These are phyloP conservation scores for Candida fluviatilis DNA, from an alignment of 805 yeast genomes.

Conservation along the genomic window DNA sequence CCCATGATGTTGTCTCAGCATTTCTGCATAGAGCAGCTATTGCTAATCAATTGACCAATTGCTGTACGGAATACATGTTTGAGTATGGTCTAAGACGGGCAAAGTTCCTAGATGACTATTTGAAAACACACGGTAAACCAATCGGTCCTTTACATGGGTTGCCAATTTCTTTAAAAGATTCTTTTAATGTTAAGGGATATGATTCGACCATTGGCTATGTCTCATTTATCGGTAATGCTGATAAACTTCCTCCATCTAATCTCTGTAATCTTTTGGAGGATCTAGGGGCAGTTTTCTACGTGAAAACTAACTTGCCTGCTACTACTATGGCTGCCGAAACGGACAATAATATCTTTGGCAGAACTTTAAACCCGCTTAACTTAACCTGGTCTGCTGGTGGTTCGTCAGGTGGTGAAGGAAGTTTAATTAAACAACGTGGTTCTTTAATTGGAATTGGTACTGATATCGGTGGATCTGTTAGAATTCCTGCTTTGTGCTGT, in stretches of 20 bases:
- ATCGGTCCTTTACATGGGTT: slow-evolving; percentile 29
- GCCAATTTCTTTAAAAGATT: slow-evolving; percentile 37
- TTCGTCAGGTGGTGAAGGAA: slow-evolving; percentile 53
- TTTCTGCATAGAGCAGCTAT: slow-evolving; percentile 56
- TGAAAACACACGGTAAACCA: slow-evolving; percentile 11
- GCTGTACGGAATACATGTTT: slow-evolving; percentile 34
- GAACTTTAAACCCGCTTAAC: slow-evolving; percentile 45
- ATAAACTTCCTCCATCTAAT: neutral
- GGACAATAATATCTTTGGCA: slow-evolving; percentile 41
- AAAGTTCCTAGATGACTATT: slow-evolving; percentile 19
- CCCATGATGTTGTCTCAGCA: slow-evolving; percentile 48
- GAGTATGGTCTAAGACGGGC: slow-evolving; percentile 24
- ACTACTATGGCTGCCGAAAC: slow-evolving; percentile 50
- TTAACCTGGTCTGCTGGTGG: slow-evolving; percentile 45
- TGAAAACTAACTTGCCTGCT: slow-evolving; percentile 51
- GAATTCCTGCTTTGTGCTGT: slow-evolving; percentile 44
- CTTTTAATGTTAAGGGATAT: slow-evolving; percentile 43
- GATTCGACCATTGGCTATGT: slow-evolving; percentile 43
- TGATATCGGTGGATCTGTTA: slow-evolving; percentile 50
- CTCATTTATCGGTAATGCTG: neutral
- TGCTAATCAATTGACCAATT: slow-evolving; percentile 50
- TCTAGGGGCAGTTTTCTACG: slow-evolving; percentile 51
- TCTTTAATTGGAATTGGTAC: slow-evolving; percentile 52
- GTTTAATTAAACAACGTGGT: slow-evolving; percentile 41
- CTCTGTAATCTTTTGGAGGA: slow-evolving; percentile 29